Conservation (phyloP, 2,329 filamentous ascomycete genomes). For the Rugonectria rugulosa region DNA sequence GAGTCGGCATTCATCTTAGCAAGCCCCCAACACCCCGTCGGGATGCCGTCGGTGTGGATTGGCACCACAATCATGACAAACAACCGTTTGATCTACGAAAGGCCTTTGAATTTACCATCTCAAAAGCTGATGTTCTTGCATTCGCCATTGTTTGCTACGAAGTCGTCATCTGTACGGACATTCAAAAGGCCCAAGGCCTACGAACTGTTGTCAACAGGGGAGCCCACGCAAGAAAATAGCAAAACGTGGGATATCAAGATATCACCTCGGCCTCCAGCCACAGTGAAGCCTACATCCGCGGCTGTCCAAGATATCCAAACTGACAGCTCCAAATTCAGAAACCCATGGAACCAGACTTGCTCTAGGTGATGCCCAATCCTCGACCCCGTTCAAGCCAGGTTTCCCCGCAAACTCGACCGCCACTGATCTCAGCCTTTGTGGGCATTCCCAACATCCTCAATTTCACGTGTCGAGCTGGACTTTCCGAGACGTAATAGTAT, state of each 20-base stretch:
- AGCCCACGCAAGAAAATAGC: neutral
- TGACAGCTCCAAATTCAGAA: neutral
- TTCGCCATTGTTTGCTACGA: slow-evolving; percentile 8
- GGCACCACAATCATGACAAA: neutral
- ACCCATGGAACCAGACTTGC: neutral
- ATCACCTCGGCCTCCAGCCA: neutral
- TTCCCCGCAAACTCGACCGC: slow-evolving; percentile 37
- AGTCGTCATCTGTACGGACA: slow-evolving; percentile 11
- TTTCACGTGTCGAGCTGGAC: slow-evolving; percentile 29
- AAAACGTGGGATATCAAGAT: neutral
- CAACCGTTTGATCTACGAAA: neutral
- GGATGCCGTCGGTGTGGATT: slow-evolving; percentile 3
- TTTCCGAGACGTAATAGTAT: slow-evolving; percentile 39
- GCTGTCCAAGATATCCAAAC: neutral
- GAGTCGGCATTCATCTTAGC: neutral
- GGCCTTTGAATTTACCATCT: slow-evolving; percentile 8
- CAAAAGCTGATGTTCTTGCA: slow-evolving; percentile 1
- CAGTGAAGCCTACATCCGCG: neutral
- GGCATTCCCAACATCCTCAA: slow-evolving; percentile 22
- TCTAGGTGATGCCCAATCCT: slow-evolving; percentile 13
- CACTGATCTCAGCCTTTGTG: slow-evolving; percentile 18
- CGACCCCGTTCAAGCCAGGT: slow-evolving; percentile 35
- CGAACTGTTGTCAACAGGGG: neutral
- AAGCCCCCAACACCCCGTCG: no score
- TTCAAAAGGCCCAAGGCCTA: neutral